Percentiles rank a stretch among this genome's conserved stretches.
Evolutionary conservation across 2,329 filamentous ascomycete species (phyloP).

Genomic region (Fusarium palustre): DNA sequence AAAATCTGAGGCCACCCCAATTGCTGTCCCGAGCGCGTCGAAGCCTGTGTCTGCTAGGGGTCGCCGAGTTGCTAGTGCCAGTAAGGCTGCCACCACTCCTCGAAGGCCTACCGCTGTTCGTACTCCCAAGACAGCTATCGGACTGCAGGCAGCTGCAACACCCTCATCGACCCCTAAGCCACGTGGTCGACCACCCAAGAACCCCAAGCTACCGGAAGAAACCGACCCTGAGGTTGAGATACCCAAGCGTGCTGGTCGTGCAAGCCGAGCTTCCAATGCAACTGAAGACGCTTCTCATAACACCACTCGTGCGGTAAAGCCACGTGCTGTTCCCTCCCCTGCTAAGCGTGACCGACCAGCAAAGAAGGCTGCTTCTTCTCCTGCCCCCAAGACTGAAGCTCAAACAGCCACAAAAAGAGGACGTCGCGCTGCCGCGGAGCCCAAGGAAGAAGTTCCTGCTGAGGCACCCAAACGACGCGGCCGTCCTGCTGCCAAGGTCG

Average conservation of each 20-base stretch:
- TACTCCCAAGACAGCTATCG: constrained; percentile 28
- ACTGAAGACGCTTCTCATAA: constrained; percentile 7
- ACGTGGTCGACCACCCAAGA: constrained; percentile 43
- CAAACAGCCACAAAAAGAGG: constrained; percentile 22
- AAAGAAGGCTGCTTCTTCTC: constrained; percentile 15
- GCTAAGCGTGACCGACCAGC: constrained; percentile 37
- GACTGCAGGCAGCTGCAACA: constrained; percentile 14
- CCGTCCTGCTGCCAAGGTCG: constrained; percentile 31
- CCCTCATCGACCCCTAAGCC: constrained; percentile 37
- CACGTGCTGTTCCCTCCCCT: constrained; percentile 37
- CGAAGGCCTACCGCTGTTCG: constrained; percentile 4
- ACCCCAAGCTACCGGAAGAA: constrained; percentile 11
- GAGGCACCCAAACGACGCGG: constrained; percentile 39
- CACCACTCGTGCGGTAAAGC: constrained; percentile 16
- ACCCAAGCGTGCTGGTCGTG: constrained; percentile 7
- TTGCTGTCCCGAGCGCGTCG: constrained; percentile 8
- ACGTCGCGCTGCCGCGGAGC: constrained; percentile 21
- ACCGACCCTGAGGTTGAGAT: constrained; percentile 4
- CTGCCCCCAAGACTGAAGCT: constrained; percentile 6
- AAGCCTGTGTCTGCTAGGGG: constrained; percentile 24
- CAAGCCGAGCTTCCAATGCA: not conserved
- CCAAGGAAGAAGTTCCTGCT: not conserved
- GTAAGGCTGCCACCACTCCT: constrained; percentile 26
- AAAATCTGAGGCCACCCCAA: constrained; percentile 35
- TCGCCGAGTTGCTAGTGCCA: constrained; percentile 28